Percentiles rank a stretch among this genome's conserved stretches.
phyloP scores from a whole-genome alignment of 2,329 filamentous ascomycete genomes.

The Myriosclerotinia scirpicola region DNA sequence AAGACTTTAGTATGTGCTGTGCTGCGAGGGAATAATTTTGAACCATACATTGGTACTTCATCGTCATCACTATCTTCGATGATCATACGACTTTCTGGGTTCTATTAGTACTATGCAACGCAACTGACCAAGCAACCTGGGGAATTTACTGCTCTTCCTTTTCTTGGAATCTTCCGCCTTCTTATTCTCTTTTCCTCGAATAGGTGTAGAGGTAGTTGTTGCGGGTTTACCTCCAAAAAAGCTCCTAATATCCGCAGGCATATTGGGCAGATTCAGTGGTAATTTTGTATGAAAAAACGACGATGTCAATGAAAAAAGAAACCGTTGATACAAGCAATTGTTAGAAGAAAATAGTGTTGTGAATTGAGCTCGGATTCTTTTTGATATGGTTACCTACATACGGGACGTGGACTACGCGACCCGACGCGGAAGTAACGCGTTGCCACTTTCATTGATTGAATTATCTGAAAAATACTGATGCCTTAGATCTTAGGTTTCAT shows the following conservation, averaged over 20 bases:
- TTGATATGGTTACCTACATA: constrained; percentile 16
- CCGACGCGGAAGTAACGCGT: constrained; percentile 22
- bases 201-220: constrained; percentile 50
- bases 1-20: constrained; percentile 30
- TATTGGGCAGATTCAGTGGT: constrained; percentile 43
- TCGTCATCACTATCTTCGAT: constrained; percentile 82
- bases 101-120: constrained; percentile 23
- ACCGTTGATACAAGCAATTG: constrained; percentile 13
- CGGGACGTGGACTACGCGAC: constrained; percentile 17
- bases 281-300: not conserved
- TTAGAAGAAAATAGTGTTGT: constrained; percentile 9
- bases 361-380: constrained; percentile 4
- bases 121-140: constrained; percentile 2
- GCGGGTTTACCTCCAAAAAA: constrained; percentile 78
- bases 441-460: constrained; percentile 19
- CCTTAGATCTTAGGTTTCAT: constrained; percentile 10
- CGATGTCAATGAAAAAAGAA: not conserved
- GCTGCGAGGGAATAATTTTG: not conserved
- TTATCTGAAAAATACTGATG: not conserved
- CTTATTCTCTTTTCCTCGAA: constrained; percentile 45
- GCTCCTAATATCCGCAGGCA: constrained; percentile 85
- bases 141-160: constrained; percentile 37
- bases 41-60: constrained; percentile 47
- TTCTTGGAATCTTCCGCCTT: constrained; percentile 41
- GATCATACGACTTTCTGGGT: constrained; percentile 61